Percentiles rank a stretch among this genome's conserved stretches.
phyloP scores from a whole-genome alignment of 345 rosid species.

The Eutrema japonicum region DNA sequence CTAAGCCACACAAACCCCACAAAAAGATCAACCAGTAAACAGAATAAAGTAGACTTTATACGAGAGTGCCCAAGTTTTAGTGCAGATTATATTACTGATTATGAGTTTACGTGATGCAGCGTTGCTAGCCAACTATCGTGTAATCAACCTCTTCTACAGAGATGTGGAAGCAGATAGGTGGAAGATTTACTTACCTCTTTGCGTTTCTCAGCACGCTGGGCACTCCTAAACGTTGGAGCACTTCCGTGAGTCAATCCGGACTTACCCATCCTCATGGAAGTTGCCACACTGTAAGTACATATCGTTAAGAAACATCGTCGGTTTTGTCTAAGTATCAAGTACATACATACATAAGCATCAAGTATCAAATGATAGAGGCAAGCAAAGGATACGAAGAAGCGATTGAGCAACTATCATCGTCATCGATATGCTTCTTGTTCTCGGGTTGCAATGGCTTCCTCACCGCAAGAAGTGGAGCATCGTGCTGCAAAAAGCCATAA shows the following conservation, averaged over 20 bases:
- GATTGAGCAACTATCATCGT: slow-evolving; percentile 80
- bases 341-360: slow-evolving; percentile 1
- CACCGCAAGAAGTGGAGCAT: slow-evolving; percentile 50
- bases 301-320: slow-evolving; percentile 26
- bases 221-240: slow-evolving; percentile 86
- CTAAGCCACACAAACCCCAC: slow-evolving; percentile 46
- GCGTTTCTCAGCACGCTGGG: slow-evolving; percentile 87
- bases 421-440: slow-evolving; percentile 68
- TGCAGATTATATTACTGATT: background rate
- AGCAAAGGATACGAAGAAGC: slow-evolving; percentile 90
- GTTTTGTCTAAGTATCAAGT: background rate
- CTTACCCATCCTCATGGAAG: slow-evolving; percentile 65
- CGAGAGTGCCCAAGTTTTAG: background rate
- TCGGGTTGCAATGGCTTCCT: slow-evolving; percentile 62
- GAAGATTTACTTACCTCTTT: slow-evolving; percentile 60
- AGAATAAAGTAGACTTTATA: slow-evolving; percentile 19
- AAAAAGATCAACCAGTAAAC: background rate
- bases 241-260: slow-evolving; percentile 75
- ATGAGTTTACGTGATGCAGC: background rate
- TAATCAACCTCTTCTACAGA: background rate
- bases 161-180: background rate
- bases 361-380: slow-evolving; percentile 5
- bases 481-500: slow-evolving; percentile 49
- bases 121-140: background rate
- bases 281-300: slow-evolving; percentile 37